Percentiles rank a stretch among this genome's conserved stretches.
These are phyloP conservation scores for Hypoxylon sp. DNA, from an alignment of 2,329 filamentous ascomycete genomes.

Conservation along the genomic window DNA sequence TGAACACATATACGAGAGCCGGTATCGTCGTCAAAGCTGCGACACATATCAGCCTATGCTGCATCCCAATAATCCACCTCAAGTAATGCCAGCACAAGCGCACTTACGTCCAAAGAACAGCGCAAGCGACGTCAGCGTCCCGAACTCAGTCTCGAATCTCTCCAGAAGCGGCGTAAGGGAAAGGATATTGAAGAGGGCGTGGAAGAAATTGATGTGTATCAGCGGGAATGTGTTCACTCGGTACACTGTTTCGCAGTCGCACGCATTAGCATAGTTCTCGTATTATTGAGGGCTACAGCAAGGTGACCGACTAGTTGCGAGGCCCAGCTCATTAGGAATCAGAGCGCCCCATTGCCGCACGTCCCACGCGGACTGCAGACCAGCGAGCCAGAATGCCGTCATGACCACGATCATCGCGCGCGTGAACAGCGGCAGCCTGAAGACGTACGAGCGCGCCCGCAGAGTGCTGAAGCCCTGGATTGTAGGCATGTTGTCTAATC, in stretches of 20 bases:
- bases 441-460: constrained; percentile 82
- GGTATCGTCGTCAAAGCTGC: constrained; percentile 85
- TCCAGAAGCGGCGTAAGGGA: constrained; percentile 90
- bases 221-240: constrained; percentile 93
- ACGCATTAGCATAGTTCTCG: neutral
- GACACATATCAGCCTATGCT: constrained; percentile 40
- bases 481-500: constrained; percentile 45
- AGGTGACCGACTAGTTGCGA: constrained; percentile 74
- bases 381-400: constrained; percentile 74
- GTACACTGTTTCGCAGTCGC: constrained; percentile 72
- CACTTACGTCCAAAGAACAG: constrained; percentile 91
- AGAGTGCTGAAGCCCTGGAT: constrained; percentile 73
- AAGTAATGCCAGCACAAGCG: no score
- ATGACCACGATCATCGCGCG: constrained; percentile 76
- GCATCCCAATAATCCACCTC: neutral
- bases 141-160: constrained; percentile 92
- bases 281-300: no score
- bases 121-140: constrained; percentile 86
- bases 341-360: constrained; percentile 82
- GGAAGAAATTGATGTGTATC: constrained; percentile 84
- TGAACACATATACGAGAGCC: constrained; percentile 80
- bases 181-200: constrained; percentile 82
- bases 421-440: constrained; percentile 90
- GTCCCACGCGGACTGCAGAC: constrained; percentile 77
- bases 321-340: constrained; percentile 79